A percentile compares a stretch with the other conserved stretches of the same genome.
phyloP scores from a whole-genome alignment of 2,329 filamentous ascomycete genomes.

The Hypoxylon sp. region DNA sequence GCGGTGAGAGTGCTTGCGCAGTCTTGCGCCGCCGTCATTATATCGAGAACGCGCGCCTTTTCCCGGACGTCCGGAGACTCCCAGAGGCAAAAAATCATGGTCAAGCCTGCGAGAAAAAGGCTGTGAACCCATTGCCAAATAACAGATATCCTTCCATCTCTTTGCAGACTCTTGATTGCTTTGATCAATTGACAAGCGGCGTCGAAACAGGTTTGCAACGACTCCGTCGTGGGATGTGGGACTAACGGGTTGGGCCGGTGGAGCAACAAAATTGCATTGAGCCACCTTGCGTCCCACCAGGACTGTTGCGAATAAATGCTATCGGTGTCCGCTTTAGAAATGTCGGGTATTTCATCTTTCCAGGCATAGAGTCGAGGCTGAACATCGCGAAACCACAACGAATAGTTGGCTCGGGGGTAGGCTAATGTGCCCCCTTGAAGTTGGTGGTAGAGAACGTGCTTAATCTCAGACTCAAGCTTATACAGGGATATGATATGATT shows the following conservation, averaged over 20 bases:
- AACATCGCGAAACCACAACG: conserved; percentile 50
- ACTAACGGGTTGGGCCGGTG: conserved; percentile 50
- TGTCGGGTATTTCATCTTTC: conserved; percentile 49
- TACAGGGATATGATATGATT: conserved; percentile 51
- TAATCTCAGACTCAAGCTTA: conserved; percentile 54
- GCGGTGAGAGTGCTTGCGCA: conserved; percentile 52
- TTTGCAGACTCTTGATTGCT: conserved; percentile 51
- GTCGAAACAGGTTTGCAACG: conserved; percentile 46
- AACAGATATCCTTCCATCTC: conserved; percentile 51
- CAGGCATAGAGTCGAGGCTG: conserved; percentile 51
- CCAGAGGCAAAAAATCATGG: conserved; percentile 52
- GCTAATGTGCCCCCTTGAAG: conserved; percentile 47
- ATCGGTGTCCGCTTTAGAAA: conserved; percentile 44
- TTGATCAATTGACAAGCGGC: conserved; percentile 49
- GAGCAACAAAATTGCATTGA: conserved; percentile 51
- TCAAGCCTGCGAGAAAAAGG: conserved; percentile 53
- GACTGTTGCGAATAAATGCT: conserved; percentile 50
- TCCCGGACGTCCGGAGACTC: conserved; percentile 51
- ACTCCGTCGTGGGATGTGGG: conserved; percentile 44
- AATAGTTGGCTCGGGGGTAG: conserved; percentile 50
- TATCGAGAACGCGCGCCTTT: conserved; percentile 38
- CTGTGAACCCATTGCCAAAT: conserved; percentile 53
- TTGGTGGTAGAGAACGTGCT: conserved; percentile 52
- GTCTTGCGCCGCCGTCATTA: conserved; percentile 49
- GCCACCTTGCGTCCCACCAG: conserved; percentile 53